phyloP scores from a whole-genome alignment of 306 rosid species.

The Astragalus glycyphyllos region DNA sequence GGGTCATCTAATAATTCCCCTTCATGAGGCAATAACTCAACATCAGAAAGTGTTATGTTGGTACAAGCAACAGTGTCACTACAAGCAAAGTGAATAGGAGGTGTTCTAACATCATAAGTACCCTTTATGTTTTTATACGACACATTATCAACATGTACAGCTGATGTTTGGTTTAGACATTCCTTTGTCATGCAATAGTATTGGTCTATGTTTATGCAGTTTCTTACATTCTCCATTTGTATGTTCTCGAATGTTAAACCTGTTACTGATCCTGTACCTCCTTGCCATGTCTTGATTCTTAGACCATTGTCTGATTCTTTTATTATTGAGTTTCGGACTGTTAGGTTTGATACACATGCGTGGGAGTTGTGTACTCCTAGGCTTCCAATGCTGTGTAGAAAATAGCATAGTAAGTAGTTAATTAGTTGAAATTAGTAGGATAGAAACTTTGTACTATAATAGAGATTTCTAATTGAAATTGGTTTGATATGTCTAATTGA shows the following conservation, averaged over 20 bases:
- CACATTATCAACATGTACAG: slow-evolving; percentile 70
- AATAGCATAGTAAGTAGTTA: background rate
- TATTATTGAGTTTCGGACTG: slow-evolving; percentile 67
- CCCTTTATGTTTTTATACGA: slow-evolving; percentile 79
- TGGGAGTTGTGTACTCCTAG: slow-evolving; percentile 84
- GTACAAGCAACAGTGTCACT: slow-evolving; percentile 90
- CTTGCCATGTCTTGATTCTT: slow-evolving; percentile 98
- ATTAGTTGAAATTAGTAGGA: no score
- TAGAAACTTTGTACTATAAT: no score
- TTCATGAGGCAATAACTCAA: slow-evolving; percentile 82
- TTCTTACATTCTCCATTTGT: slow-evolving; percentile 84
- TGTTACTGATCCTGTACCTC: slow-evolving; percentile 80
- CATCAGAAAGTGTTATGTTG: slow-evolving; percentile 80
- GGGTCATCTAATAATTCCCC: slow-evolving; percentile 84
- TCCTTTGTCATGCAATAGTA: slow-evolving; percentile 81
- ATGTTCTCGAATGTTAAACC: slow-evolving; percentile 70
- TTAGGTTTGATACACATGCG: slow-evolving; percentile 91
- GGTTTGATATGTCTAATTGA: no score
- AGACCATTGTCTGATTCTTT: slow-evolving; percentile 88
- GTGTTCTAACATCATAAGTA: slow-evolving; percentile 81
- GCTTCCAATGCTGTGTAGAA: slow-evolving; percentile 93
- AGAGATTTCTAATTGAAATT: no score
- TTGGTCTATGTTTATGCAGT: slow-evolving; percentile 85
- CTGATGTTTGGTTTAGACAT: slow-evolving; percentile 82
- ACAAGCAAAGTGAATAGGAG: slow-evolving; percentile 96